Evolutionary conservation across 2,329 filamentous ascomycete genomes (phyloP).

Genomic region (Sporothrix dimorphospora): DNA sequence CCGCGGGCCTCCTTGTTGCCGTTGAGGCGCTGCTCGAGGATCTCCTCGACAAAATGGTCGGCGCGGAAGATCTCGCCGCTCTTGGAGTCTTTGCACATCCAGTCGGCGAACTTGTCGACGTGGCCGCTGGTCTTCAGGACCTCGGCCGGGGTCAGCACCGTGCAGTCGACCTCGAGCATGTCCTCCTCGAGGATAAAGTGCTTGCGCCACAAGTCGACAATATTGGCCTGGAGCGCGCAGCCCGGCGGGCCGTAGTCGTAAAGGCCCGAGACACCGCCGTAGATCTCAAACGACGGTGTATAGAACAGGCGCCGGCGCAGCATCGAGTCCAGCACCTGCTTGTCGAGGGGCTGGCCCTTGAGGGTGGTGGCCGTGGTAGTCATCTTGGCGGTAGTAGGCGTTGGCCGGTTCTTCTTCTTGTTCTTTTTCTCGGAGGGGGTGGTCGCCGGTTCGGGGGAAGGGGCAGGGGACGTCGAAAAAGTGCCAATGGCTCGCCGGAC

Average conservation of each 20-base stretch:
- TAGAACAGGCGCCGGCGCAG: conserved; percentile 90
- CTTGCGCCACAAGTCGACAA: conserved; percentile 87
- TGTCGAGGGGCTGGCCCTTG: conserved; percentile 88
- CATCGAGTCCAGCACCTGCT: conserved; percentile 77
- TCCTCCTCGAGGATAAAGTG: conserved; percentile 93
- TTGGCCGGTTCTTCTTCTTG: not conserved
- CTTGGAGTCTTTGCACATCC: conserved; percentile 99
- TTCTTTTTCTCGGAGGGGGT: not conserved
- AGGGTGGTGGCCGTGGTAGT: conserved; percentile 64
- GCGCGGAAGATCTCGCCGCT: conserved; percentile 95
- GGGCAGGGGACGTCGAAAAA: not conserved
- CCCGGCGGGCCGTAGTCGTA: conserved; percentile 94
- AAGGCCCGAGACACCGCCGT: conserved; percentile 83
- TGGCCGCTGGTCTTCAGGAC: conserved; percentile 96
- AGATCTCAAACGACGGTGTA: conserved; percentile 94
- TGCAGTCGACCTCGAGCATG: conserved; percentile 95
- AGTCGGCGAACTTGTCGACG: conserved; percentile 97
- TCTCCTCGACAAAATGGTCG: conserved; percentile 94
- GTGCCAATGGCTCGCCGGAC: conserved; percentile 20
- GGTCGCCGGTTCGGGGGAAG: not conserved
- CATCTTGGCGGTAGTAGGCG: conserved; percentile 22
- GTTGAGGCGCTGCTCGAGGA: conserved; percentile 83
- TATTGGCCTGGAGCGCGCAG: conserved; percentile 82
- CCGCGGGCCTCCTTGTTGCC: conserved; percentile 92
- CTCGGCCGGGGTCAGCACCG: conserved; percentile 87